A percentile compares a stretch with the other conserved stretches of the same genome.
These are phyloP conservation scores for Aureobasidium melanogenum DNA, from an alignment of 2,329 filamentous ascomycete genomes.

Conservation along the genomic window DNA sequence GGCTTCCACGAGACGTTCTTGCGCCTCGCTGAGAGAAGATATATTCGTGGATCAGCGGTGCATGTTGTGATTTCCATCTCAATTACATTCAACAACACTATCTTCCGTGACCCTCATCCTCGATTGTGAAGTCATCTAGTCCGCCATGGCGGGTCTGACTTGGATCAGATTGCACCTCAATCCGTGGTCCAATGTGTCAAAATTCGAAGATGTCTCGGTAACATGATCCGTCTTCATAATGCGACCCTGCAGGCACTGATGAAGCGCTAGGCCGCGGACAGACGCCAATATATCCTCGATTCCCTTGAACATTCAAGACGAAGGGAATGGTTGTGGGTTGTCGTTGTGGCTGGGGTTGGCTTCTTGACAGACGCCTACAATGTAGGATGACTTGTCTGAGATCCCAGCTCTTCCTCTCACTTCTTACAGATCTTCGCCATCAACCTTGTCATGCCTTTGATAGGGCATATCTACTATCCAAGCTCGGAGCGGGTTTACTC, in stretches of 20 bases:
- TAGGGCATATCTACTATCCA: constrained; percentile 29
- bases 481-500: background rate
- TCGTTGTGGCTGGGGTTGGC: constrained; percentile 30
- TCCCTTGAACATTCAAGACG: background rate
- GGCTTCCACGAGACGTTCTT: background rate
- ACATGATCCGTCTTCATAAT: background rate
- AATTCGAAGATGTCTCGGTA: constrained; percentile 1
- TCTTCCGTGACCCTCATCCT: background rate
- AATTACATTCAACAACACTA: background rate
- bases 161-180: background rate
- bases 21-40: background rate
- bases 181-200: background rate
- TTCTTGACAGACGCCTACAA: constrained; percentile 34
- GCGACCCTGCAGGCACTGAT: background rate
- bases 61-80: background rate
- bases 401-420: background rate
- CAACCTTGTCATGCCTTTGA: constrained; percentile 32
- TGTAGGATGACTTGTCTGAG: background rate
- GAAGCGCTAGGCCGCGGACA: background rate
- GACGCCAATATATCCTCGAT: background rate
- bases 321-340: background rate
- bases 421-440: constrained; percentile 25
- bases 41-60: background rate
- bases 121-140: background rate
- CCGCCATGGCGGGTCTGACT: background rate